Evolutionary conservation across 345 rosid genomes (phyloP), one percentile per base, ranked within the genome.

Genomic region (Fremontodendron californicum): DNA sequence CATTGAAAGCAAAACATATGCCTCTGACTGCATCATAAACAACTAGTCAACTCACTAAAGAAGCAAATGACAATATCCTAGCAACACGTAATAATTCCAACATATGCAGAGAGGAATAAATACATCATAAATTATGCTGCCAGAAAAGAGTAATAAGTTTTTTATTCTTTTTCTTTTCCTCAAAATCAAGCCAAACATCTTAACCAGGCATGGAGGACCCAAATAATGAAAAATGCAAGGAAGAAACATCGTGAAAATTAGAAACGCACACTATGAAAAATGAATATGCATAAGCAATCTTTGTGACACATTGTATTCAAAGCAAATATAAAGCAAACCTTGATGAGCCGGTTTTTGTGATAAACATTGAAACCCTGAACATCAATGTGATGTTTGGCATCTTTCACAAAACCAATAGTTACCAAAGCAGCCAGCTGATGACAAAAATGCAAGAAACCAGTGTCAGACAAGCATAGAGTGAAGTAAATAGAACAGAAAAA

Each of bases 321-420:
- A 71, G 70, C 43, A 81, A 62, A 68, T 25, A 29, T 0, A 57
- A 81, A 78, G 39, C 79, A 73, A 65, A 94, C 98, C 98, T 94
- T 93, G 82, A 94, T 91, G 55, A 94, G 97, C 23, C 98, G 87
- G 82, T 94, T 94, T 87, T 93, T 93, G 89, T 92, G 97, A 85
- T 92, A 93, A 52, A 94, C 99, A 81, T 91, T 91, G 85, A 93
- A 91, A 27, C 97, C 99, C 82, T 95, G 99, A 79, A 93, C 90
- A 85, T 95, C 98, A 60, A 95, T 88, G 78, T 95, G 99, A 81
- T 78, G 75, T 75, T 86, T 89, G 52, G 99, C 97, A 74, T 95
- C 99, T 88, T 95, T 95, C 81, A 95, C 98, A 80, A 95, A 95
- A 73, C 99, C 99, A 78, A 95, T 81, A 61, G 89, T 88, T 71